Base-by-base conservation (phyloP, 148 eudicot species). In the Rhododendron kiyosumense region DNA sequence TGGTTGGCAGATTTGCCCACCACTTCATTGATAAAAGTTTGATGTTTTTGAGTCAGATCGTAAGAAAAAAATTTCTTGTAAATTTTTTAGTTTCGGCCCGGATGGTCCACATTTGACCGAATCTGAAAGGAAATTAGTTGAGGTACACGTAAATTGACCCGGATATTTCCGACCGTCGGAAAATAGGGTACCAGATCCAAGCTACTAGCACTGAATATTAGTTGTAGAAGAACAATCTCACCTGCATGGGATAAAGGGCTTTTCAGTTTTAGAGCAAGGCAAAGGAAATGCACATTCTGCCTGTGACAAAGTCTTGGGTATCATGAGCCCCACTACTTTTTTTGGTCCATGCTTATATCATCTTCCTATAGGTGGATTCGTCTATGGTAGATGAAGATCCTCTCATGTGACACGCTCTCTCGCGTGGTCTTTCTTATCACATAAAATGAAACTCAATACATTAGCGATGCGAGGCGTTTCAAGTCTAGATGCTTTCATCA, bases 91-190 rank as follows among this genome's bases (percentile, higher is more conserved):
- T 57, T 2, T 1, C 0, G n/a, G 1, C 0, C 8, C 5, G 1
- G 2, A 57, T 20, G 9, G 8, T 0, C 0, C 0, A 5, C 1
- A 0, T 57, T 57, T 20, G 2, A 18, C 8, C n/a, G 0, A 1
- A 57, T 0, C 3, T 0, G 3, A 1, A 0, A 18, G 2, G n/a
- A n/a, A 1, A 57, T 57, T 57, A 57, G 7, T 57, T 6, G 8
- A 57, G 7, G 43, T 41, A 1, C 7, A 41, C 1, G 7, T 6
- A 41, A 41, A 1, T 7, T 41, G 1, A 1, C 0, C 22, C 1
- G 7, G 0, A 54, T 1, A 54, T 18, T 17, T 0, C 22, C 18
- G 2, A 54, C 24, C 20, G 61, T 54, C 1, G 20, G 0, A 18
- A 15, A 59, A 51, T 13, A 51, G 54, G 17, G 26, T 59, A 59